Evolutionary conservation across 192 early-diverging fungal species (phyloP).

Genomic region (Backusella tarrabulga): DNA sequence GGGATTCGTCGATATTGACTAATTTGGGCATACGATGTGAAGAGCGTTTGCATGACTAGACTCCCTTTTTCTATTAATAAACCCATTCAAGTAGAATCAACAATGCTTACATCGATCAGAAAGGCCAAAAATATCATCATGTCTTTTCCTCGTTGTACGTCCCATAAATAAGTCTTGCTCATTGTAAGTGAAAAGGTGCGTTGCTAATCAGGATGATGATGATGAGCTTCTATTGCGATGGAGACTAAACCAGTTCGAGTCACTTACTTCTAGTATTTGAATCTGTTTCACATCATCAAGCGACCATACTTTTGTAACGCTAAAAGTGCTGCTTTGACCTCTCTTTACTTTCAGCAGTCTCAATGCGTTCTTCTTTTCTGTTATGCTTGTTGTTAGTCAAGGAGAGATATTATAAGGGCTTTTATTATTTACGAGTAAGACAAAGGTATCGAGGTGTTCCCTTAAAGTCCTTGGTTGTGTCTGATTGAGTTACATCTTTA

Average conservation of each 20-base stretch:
- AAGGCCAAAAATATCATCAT: slow-evolving; percentile 50
- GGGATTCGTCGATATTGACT: slow-evolving; percentile 48
- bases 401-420: background rate
- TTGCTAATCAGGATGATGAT: slow-evolving; percentile 29
- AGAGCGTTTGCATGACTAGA: slow-evolving; percentile 42
- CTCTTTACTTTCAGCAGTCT: slow-evolving; percentile 53
- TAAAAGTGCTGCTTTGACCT: slow-evolving; percentile 47
- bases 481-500: slow-evolving; percentile 43
- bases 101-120: slow-evolving; percentile 28
- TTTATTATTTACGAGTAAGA: slow-evolving; percentile 41
- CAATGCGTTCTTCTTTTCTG: slow-evolving; percentile 42
- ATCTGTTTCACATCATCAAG: slow-evolving; percentile 52
- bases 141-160: slow-evolving; percentile 42
- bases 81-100: background rate
- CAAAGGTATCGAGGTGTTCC: slow-evolving; percentile 54
- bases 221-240: no score
- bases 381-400: background rate
- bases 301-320: slow-evolving; percentile 53
- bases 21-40: slow-evolving; percentile 44
- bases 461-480: slow-evolving; percentile 37
- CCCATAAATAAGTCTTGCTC: slow-evolving; percentile 53
- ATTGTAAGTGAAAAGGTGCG: slow-evolving; percentile 48
- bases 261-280: slow-evolving; percentile 51
- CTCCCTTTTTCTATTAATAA: background rate
- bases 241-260: no score